These are phyloP conservation scores for Daldinia caldariorum DNA, from an alignment of 495 filamentous ascomycete species.

Conservation along the genomic window DNA sequence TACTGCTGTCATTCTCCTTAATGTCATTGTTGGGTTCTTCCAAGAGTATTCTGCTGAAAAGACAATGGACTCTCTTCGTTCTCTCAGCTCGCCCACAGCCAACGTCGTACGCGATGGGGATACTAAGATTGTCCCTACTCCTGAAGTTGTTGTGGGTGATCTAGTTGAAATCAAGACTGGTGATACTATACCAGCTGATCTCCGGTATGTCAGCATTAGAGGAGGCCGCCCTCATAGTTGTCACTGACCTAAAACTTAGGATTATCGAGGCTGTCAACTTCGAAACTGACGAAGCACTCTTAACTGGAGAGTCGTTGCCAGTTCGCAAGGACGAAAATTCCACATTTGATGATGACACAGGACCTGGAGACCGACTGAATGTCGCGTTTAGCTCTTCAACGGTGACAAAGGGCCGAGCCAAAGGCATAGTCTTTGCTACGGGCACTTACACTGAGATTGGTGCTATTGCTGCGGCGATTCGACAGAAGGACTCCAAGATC, in stretches of 20 bases:
- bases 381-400: constrained; percentile 61
- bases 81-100: constrained; percentile 70
- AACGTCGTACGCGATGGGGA: constrained; percentile 65
- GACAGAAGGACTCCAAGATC: constrained; percentile 53
- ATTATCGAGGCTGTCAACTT: constrained; percentile 55
- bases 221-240: not conserved
- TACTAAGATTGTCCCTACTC: constrained; percentile 60
- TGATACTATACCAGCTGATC: constrained; percentile 80
- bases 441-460: constrained; percentile 61
- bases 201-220: constrained; percentile 19
- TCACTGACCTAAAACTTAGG: constrained; percentile 8
- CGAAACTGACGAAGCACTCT: constrained; percentile 60
- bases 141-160: constrained; percentile 69
- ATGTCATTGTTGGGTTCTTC: constrained; percentile 74
- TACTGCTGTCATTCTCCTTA: constrained; percentile 70
- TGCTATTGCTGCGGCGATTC: constrained; percentile 57
- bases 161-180: constrained; percentile 77
- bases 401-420: constrained; percentile 60
- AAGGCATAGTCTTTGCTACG: constrained; percentile 57
- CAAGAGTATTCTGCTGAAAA: constrained; percentile 79
- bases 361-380: constrained; percentile 58
- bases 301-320: constrained; percentile 61
- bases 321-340: constrained; percentile 52
- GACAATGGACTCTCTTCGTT: constrained; percentile 77
- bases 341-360: constrained; percentile 50